Evolutionary conservation across 2,329 filamentous ascomycete genomes (phyloP), one percentile per base, ranked within the genome.

Genomic region (Coleophoma crateriformis): DNA sequence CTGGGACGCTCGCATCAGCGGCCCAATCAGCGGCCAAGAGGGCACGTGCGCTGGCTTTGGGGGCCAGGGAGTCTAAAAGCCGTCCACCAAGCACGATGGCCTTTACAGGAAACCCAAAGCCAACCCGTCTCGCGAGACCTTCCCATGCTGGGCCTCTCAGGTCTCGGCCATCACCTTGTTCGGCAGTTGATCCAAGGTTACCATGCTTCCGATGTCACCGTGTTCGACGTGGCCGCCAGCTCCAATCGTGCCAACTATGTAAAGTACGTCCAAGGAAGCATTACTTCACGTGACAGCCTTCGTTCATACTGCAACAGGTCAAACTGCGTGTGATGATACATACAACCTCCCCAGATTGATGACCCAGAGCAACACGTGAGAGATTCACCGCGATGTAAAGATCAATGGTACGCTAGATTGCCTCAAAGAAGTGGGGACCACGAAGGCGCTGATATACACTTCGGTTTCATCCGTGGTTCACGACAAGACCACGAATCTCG

Each of bases 381-480:
- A 63, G 46, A 53, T 57, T 12, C 27, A 69, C 69, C 54, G 60
- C 74, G 74, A 69, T 57, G 74, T 78, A 54, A 78, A 78, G 51
- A 68, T 78, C 12, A 65, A 70, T 7, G 76, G 76, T 2, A 78
- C 75, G 13, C 70, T 78, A 17, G 64, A 70, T 51, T 72, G 67
- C 19, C 68, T 73, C 19, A 67, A 74, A 58, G 67, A 72, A 54
- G 63, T 66, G 2, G 71, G 71, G 3, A 71, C 73, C 41, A 76
- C 74, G 19, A 19, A 19, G 62, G 74, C 71, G 2, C 76, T 79
- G 51, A 70, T 79, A n/a, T 76, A 76, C 59, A 78, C 75, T n/a
- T 76, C 72, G 58, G 73, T 68, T 20, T 71, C 75, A 7, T 75
- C 72, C 39, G 70, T 78, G 17, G 67, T 77, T 37, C 69, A 73